Conservation (phyloP, 768 basidiomycete genomes). For the Gyrodon lividus region DNA sequence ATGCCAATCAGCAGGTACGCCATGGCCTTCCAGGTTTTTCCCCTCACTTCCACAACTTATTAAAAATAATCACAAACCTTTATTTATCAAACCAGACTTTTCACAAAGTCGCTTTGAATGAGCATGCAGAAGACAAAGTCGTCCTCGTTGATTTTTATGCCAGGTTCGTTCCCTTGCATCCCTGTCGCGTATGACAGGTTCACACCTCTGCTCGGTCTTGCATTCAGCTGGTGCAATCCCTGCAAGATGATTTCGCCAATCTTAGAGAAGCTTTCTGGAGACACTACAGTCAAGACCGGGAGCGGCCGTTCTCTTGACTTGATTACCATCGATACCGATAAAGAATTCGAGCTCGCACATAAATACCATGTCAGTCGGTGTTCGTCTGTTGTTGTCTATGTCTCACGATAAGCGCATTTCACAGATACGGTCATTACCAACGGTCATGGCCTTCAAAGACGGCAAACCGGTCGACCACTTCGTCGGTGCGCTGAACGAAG, state of each 20-base stretch:
- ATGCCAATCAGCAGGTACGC: slow-evolving; percentile 47
- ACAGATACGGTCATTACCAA: slow-evolving; percentile 75
- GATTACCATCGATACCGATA: slow-evolving; percentile 66
- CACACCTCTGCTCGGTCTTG: neutral
- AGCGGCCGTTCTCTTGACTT: slow-evolving; percentile 64
- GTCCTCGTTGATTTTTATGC: slow-evolving; percentile 81
- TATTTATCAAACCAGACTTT: slow-evolving; percentile 33
- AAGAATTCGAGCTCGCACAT: slow-evolving; percentile 48
- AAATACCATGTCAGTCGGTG: slow-evolving; percentile 43
- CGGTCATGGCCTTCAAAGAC: slow-evolving; percentile 73
- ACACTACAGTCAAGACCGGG: slow-evolving; percentile 44
- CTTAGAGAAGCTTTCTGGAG: slow-evolving; percentile 55
- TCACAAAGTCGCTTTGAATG: slow-evolving; percentile 28
- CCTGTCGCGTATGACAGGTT: slow-evolving; percentile 3
- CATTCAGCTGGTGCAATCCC: slow-evolving; percentile 71
- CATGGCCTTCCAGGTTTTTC: neutral
- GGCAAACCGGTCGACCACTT: slow-evolving; percentile 62
- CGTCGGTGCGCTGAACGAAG: slow-evolving; percentile 53
- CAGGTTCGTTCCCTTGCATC: slow-evolving; percentile 48
- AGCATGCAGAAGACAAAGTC: slow-evolving; percentile 44
- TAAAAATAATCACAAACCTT: slow-evolving; percentile 1
- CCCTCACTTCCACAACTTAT: neutral
- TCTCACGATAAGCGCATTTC: neutral
- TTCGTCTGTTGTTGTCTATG: neutral
- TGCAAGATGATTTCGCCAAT: slow-evolving; percentile 73